phyloP scores from a whole-genome alignment of 345 rosid genomes.

The Zanthoxylum bungeanum region DNA sequence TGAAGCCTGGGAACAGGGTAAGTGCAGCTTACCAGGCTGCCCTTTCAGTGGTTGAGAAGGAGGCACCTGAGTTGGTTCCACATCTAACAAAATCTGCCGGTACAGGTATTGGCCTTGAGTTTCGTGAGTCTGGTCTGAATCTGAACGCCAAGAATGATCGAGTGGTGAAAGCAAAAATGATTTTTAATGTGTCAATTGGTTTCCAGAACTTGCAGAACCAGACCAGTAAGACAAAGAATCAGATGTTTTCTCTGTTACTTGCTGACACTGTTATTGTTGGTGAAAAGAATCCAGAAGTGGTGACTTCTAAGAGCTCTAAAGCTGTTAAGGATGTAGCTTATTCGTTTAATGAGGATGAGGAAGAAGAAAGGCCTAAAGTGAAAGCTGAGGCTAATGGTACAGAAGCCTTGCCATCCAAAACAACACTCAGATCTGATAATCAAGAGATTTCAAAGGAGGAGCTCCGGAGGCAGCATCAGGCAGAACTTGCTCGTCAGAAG shows the following conservation, averaged over 20 bases:
- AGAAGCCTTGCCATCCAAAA: conserved; percentile 53
- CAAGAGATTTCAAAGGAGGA: conserved; percentile 91
- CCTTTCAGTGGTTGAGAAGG: conserved; percentile 68
- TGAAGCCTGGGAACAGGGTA: conserved; percentile 68
- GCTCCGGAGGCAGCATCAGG: conserved; percentile 95
- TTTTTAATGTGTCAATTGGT: conserved; percentile 84
- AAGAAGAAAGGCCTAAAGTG: conserved; percentile 46
- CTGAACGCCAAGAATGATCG: conserved; percentile 79
- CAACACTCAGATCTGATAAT: conserved; percentile 85
- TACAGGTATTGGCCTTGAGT: conserved; percentile 96
- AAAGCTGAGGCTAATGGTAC: conserved; percentile 38
- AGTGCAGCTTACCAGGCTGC: conserved; percentile 79
- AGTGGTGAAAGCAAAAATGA: conserved; percentile 59
- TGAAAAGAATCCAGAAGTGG: conserved; percentile 51
- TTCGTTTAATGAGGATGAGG: conserved; percentile 85
- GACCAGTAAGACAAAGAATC: conserved; percentile 57
- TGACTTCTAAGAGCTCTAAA: conserved; percentile 69
- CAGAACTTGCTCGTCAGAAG: conserved; percentile 95
- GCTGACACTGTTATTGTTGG: conserved; percentile 88
- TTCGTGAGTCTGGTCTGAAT: conserved; percentile 81
- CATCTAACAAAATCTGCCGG: conserved; percentile 90
- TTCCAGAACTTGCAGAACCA: conserved; percentile 76
- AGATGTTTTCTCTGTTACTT: conserved; percentile 63
- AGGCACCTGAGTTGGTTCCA: conserved; percentile 69
- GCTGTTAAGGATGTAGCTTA: conserved; percentile 84